Evolutionary conservation across 768 basidiomycete genomes (phyloP).

Genomic region (Leccinum ochraceum): DNA sequence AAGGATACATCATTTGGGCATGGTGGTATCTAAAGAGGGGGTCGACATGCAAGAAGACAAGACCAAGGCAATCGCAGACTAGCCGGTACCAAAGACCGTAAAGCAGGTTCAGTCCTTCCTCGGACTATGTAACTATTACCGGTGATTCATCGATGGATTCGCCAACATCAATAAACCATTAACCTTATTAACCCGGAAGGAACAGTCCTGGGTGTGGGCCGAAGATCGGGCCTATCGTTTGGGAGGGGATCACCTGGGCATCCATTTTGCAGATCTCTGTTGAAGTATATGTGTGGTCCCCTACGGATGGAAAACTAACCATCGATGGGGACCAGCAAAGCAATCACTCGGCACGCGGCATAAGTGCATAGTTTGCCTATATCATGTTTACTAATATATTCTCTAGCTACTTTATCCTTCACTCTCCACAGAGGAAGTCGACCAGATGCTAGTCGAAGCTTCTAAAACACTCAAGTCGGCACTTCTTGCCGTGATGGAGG

Average conservation of each 20-base stretch:
- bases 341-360: not conserved
- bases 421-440: not conserved
- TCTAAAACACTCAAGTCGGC: not conserved
- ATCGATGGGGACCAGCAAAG: not conserved
- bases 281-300: not conserved
- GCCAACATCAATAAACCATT: no score
- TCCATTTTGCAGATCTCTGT: not conserved
- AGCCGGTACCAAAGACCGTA: no score
- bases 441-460: not conserved
- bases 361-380: not conserved
- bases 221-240: not conserved
- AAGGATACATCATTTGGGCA: no score
- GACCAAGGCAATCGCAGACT: no score
- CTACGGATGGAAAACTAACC: not conserved
- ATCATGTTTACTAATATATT: not conserved
- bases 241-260: not conserved
- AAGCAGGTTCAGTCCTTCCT: no score
- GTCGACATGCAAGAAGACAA: no score
- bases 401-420: not conserved
- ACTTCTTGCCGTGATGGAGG: not conserved
- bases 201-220: no score
- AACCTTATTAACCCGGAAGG: no score
- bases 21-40: no score
- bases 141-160: no score
- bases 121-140: no score